These are phyloP conservation scores for Akanthomyces dipterigenus DNA, from an alignment of 2,329 filamentous ascomycete genomes.

Conservation along the genomic window DNA sequence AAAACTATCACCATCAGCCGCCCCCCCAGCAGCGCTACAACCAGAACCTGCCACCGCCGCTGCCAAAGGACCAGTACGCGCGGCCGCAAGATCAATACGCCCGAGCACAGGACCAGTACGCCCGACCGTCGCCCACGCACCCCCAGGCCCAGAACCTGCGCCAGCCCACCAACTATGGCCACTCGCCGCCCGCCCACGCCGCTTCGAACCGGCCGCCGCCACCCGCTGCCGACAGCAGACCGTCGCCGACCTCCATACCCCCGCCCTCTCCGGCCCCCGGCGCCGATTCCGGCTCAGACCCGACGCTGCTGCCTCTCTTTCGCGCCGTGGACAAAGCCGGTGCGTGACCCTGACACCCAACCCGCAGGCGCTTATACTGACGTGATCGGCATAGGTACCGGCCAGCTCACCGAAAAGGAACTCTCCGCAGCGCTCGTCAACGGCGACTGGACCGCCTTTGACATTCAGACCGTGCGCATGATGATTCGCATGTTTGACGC, in stretches of 20 bases:
- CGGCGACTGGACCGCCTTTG: constrained; percentile 91
- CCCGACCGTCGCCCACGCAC: constrained; percentile 13
- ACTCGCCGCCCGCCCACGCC: constrained; percentile 42
- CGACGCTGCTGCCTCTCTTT: constrained; percentile 79
- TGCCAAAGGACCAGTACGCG: constrained; percentile 26
- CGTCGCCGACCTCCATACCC: constrained; percentile 52
- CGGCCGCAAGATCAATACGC: constrained; percentile 19
- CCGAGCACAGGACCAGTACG: constrained; percentile 17
- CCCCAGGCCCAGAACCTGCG: constrained; percentile 15
- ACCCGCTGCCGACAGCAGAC: constrained; percentile 41
- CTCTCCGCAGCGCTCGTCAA: constrained; percentile 89
- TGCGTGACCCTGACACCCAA: constrained; percentile 21
- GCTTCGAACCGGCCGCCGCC: constrained; percentile 31
- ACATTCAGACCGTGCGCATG: constrained; percentile 90
- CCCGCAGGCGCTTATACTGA: neutral
- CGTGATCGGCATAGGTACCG: constrained; percentile 48
- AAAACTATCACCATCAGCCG: constrained; percentile 10
- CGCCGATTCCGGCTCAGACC: constrained; percentile 49
- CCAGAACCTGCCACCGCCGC: constrained; percentile 39
- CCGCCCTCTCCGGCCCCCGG: constrained; percentile 57
- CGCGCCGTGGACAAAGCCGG: constrained; percentile 82
- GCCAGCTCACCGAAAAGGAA: constrained; percentile 78
- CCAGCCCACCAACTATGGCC: constrained; percentile 31
- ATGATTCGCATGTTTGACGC: constrained; percentile 99
- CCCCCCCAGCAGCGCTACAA: constrained; percentile 36